Base-by-base conservation (phyloP, 179 eudicot species). In the Silene coronaria region DNA sequence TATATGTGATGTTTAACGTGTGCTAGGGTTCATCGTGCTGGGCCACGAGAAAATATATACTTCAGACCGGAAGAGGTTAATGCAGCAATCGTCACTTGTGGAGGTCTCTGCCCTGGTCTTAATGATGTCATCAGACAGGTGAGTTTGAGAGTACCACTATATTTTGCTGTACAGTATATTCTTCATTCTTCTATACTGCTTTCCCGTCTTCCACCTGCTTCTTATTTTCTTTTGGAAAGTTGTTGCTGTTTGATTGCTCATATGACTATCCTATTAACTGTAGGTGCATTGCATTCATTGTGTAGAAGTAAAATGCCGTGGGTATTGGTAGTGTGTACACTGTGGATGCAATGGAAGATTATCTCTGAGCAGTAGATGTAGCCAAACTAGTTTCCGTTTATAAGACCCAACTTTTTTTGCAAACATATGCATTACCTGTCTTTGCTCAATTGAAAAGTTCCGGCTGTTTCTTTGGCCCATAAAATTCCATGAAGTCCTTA, bases 51-150 rank as follows among this genome's bases (percentile, higher is more conserved):
- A 82, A 76, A 89, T 75, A 92, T 92, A 84, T 92, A 90, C 81
- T 95, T 89, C 71, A 90, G 78, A 79, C 97, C 96, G 5, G 99
- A 95, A 87, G 90, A 95, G 73, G 99, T 95, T 45, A 95, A 92
- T 79, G 97, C 99, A 64, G 99, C 96, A 75, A 90, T 92, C 80
- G 87, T 95, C 26, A 95, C 99, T 61, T 95, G 99, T 80, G 99
- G 99, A 24, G 99, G 99, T 51, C 95, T 95, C 58, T 95, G 99
- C 78, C 99, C 99, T 65, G 99, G 99, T 57, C 95, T 95, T 48
- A 95, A 95, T 78, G 97, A 92, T 81, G 97, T 95, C 76, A 92
- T 95, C 73, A 86, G 97, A 84, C 99, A 95, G 88, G 99, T 95
- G 45, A 76, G 23, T 48, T 51, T 51, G 27, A 48, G 9, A 70